Percentiles rank a stretch among this genome's conserved stretches.
Conservation (phyloP, 495 filamentous ascomycete species). For the Lasiosphaeria ovina region DNA sequence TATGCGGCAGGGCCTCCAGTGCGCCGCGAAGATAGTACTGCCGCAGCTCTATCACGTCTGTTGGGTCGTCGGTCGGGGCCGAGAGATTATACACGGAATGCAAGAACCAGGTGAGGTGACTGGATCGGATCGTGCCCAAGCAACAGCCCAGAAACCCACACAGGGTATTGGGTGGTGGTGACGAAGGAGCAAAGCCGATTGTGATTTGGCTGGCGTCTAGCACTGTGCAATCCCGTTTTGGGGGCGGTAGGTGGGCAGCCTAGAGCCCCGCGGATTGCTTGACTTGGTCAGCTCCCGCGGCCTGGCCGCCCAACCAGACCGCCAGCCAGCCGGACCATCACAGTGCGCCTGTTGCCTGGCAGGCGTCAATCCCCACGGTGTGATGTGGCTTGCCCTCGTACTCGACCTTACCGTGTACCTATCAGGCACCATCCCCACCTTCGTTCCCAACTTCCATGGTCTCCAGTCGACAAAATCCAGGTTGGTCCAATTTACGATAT, state of each 20-base stretch:
- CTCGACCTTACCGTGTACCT: not conserved
- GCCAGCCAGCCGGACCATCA: not conserved
- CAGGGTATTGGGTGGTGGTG: not conserved
- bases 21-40: not conserved
- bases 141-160: not conserved
- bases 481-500: too few species aligned
- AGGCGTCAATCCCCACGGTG: constrained; percentile 6
- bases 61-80: not conserved
- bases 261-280: too few species aligned
- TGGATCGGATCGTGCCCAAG: constrained; percentile 1
- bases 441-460: not conserved
- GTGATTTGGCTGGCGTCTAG: not conserved
- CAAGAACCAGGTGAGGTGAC: not conserved
- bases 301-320: too few species aligned
- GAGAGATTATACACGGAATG: not conserved
- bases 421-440: not conserved
- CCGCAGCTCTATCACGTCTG: not conserved
- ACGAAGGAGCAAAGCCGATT: constrained; percentile 5
- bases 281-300: too few species aligned
- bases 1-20: not conserved
- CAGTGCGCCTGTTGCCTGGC: constrained; percentile 7
- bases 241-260: not conserved
- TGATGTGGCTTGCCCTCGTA: constrained; percentile 15
- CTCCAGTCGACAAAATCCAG: too few species aligned
- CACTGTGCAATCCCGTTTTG: not conserved